Evolutionary conservation across 495 filamentous ascomycete species (phyloP).

Genomic region (Neurospora discreta): DNA sequence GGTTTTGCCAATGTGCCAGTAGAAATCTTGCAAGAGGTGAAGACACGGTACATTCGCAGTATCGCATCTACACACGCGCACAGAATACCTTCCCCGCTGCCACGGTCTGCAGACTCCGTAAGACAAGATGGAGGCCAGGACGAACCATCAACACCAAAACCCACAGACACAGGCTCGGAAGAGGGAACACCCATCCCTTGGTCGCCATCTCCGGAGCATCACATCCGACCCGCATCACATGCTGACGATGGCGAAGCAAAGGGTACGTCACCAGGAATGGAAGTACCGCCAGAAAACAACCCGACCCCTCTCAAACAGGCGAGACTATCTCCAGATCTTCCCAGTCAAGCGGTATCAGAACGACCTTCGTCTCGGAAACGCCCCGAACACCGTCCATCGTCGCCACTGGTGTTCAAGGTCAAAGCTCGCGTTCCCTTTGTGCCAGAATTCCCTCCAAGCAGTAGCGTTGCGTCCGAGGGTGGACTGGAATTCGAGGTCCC

Average conservation of each 20-base stretch:
- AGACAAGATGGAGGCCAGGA: background rate
- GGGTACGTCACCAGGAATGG: background rate
- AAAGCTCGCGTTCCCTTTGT: background rate
- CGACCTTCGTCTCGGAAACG: background rate
- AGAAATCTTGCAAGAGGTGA: conserved; percentile 24
- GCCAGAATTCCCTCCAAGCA: conserved; percentile 19
- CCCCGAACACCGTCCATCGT: background rate
- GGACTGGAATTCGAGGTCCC: conserved; percentile 46
- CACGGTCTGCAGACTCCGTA: background rate
- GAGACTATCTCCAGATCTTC: background rate
- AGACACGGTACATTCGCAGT: background rate
- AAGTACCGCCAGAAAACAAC: background rate
- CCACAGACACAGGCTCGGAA: background rate
- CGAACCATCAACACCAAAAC: background rate
- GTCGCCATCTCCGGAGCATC: conserved; percentile 7
- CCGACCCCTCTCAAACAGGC: background rate
- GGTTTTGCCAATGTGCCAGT: conserved; percentile 28
- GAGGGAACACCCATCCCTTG: conserved; percentile 4
- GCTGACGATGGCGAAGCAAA: background rate
- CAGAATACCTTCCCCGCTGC: background rate
- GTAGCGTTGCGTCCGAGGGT: conserved; percentile 30
- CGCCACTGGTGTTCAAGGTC: background rate
- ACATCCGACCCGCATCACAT: background rate
- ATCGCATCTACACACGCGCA: background rate
- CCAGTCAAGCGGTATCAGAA: background rate